phyloP scores from a whole-genome alignment of 2,329 filamentous ascomycete genomes.

The Zalaria obscura region DNA sequence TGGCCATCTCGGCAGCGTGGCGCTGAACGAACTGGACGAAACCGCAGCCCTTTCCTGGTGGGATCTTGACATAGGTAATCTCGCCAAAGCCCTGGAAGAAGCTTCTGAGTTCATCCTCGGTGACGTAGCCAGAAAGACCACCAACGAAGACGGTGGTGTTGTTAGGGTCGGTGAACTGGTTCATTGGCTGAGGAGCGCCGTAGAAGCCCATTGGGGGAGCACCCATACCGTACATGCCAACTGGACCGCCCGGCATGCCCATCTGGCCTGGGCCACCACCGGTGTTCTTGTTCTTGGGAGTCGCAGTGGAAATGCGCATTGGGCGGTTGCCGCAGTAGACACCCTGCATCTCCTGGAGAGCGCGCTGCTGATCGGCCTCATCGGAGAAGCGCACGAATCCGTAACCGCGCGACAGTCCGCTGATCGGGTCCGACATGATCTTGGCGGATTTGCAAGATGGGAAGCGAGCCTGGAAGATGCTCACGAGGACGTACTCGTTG shows the following conservation, averaged over 20 bases:
- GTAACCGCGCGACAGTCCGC: constrained; percentile 92
- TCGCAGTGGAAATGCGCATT: constrained; percentile 96
- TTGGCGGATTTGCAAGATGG: constrained; percentile 97
- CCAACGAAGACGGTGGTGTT: constrained; percentile 99
- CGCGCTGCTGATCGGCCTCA: constrained; percentile 89
- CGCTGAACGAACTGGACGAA: constrained; percentile 99
- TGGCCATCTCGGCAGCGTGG: constrained; percentile 98
- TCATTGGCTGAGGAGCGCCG: constrained; percentile 66
- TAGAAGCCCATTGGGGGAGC: constrained; percentile 54
- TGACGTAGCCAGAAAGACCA: constrained; percentile 92
- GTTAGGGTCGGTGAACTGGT: constrained; percentile 99
- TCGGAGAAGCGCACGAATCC: constrained; percentile 96
- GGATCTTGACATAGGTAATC: constrained; percentile 99
- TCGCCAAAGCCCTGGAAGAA: constrained; percentile 99
- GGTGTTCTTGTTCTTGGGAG: constrained; percentile 75
- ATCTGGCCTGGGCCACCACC: constrained; percentile 39
- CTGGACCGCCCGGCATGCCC: constrained; percentile 29
- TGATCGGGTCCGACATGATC: constrained; percentile 99
- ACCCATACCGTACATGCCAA: constrained; percentile 57
- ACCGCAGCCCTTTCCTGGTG: constrained; percentile 94
- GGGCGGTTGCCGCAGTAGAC: constrained; percentile 97
- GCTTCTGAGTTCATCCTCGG: constrained; percentile 96
- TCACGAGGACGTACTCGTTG: constrained; percentile 95
- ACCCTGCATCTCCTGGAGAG: constrained; percentile 94
- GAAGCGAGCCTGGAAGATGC: constrained; percentile 92